phyloP scores from a whole-genome alignment of 306 rosid species.

The Pterocarpus santalinus region DNA sequence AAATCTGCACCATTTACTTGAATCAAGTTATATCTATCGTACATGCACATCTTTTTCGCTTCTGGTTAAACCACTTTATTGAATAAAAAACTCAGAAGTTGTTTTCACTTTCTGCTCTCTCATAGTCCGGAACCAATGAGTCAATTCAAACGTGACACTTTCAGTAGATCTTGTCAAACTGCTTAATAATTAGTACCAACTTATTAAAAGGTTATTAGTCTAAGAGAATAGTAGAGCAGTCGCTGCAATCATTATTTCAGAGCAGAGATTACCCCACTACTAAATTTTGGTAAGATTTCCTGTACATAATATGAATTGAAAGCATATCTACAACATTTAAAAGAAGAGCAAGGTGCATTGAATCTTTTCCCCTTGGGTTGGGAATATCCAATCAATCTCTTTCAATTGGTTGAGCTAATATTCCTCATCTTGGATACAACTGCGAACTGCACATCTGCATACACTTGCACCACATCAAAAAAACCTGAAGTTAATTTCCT shows the following conservation, averaged over 20 bases:
- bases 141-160: conserved; percentile 29
- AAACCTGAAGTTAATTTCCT: background rate
- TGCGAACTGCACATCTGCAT: too few species aligned
- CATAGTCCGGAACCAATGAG: conserved; percentile 24
- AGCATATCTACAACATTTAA: background rate
- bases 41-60: conserved; percentile 1
- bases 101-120: conserved; percentile 36
- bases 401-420: background rate
- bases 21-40: background rate
- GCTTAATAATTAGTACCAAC: conserved; percentile 16
- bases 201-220: conserved; percentile 14
- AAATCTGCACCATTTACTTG: background rate
- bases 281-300: background rate
- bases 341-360: background rate
- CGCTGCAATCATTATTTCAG: conserved; percentile 31
- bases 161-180: conserved; percentile 20
- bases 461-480: background rate
- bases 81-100: conserved; percentile 9
- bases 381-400: background rate
- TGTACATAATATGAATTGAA: conserved; percentile 15
- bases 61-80: background rate
- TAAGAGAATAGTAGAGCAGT: conserved; percentile 11
- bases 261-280: conserved; percentile 4
- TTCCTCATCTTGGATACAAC: background rate
- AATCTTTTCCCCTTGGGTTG: background rate